These are phyloP conservation scores for Saturnispora saitoi DNA, from an alignment of 805 yeast genomes.

Conservation along the genomic window DNA sequence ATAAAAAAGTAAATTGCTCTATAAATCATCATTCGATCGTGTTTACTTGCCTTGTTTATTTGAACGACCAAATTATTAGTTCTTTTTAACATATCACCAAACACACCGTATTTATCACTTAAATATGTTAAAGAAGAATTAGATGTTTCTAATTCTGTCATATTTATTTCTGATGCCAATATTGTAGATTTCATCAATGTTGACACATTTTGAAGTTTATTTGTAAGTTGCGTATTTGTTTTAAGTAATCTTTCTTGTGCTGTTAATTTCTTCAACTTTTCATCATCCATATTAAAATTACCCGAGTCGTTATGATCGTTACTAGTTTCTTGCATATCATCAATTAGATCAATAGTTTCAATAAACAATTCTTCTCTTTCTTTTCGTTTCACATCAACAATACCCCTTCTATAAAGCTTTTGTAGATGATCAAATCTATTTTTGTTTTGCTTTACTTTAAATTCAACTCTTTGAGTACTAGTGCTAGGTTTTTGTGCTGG, in stretches of 20 bases:
- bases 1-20: slow-evolving; percentile 38
- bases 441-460: slow-evolving; percentile 13
- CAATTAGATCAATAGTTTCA: slow-evolving; percentile 11
- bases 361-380: slow-evolving; percentile 13
- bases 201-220: slow-evolving; percentile 38
- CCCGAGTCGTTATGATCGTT: slow-evolving; percentile 2
- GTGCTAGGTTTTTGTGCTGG: slow-evolving; percentile 7
- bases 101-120: slow-evolving; percentile 34
- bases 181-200: slow-evolving; percentile 41
- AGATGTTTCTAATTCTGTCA: slow-evolving; percentile 40
- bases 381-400: slow-evolving; percentile 19
- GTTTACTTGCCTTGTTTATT: slow-evolving; percentile 43
- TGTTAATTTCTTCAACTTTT: slow-evolving; percentile 21
- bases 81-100: slow-evolving; percentile 33
- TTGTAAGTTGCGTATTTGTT: slow-evolving; percentile 40
- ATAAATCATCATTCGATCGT: slow-evolving; percentile 42
- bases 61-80: slow-evolving; percentile 40
- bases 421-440: slow-evolving; percentile 23
- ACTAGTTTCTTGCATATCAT: background rate
- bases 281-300: slow-evolving; percentile 18
- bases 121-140: slow-evolving; percentile 33
- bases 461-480: slow-evolving; percentile 7
- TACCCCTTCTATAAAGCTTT: slow-evolving; percentile 22
- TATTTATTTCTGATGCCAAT: slow-evolving; percentile 42
- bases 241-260: slow-evolving; percentile 35